These are phyloP conservation scores for Nidula microcarpa DNA, from an alignment of 768 basidiomycete genomes.

Conservation along the genomic window DNA sequence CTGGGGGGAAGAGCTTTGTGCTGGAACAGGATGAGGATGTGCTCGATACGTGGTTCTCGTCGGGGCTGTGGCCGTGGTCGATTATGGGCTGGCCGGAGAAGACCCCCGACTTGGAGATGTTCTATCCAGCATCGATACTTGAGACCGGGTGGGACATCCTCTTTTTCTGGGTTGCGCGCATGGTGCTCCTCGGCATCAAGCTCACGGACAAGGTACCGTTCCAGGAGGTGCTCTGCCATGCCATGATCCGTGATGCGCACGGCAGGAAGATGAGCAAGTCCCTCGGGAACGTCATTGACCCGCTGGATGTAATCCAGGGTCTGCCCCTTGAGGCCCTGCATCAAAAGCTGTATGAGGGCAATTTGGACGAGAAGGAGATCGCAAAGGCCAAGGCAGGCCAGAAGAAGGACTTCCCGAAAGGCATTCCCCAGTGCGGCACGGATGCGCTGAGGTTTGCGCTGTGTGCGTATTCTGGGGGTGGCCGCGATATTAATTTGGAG, in stretches of 20 bases:
- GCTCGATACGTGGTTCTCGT: constrained; percentile 99
- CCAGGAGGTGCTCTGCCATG: constrained; percentile 93
- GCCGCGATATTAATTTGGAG: constrained; percentile 96
- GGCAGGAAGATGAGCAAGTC: constrained; percentile 99
- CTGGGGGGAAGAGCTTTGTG: constrained; percentile 62
- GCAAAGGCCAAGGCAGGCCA: constrained; percentile 88
- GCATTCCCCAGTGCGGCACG: constrained; percentile 97
- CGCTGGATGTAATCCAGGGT: constrained; percentile 91
- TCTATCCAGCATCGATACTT: constrained; percentile 87
- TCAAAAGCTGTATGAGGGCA: constrained; percentile 83
- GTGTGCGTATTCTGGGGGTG: constrained; percentile 90
- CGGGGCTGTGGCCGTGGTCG: constrained; percentile 95
- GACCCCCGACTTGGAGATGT: constrained; percentile 75
- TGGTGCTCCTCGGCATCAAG: constrained; percentile 89
- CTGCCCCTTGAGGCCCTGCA: constrained; percentile 76
- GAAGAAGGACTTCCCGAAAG: constrained; percentile 99
- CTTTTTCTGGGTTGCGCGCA: constrained; percentile 99
- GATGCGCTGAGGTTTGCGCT: constrained; percentile 95
- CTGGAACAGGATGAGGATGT: constrained; percentile 96
- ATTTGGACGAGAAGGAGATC: constrained; percentile 92
- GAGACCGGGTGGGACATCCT: constrained; percentile 99
- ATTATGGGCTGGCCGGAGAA: constrained; percentile 98
- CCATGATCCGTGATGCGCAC: constrained; percentile 98
- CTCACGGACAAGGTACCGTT: constrained; percentile 93
- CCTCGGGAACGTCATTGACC: constrained; percentile 96